Evolutionary conservation across 352 stramenopile genomes (phyloP), one percentile per base, ranked within the genome.

Genomic region (Phytophthora citrophthora): DNA sequence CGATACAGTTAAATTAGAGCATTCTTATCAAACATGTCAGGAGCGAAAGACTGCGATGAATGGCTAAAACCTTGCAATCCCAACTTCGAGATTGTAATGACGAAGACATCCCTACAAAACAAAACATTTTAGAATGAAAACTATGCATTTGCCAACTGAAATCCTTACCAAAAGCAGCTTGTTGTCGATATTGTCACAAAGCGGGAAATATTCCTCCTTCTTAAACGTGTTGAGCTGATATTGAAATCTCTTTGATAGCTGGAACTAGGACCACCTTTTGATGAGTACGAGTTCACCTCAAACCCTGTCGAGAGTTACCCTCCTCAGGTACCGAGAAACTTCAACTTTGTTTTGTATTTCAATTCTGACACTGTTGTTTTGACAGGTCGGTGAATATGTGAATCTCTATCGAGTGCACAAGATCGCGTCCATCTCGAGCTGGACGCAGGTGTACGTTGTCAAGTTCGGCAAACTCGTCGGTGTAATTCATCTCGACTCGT

Each of bases 361-460:
- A 18, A 24, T 26, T 40, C 45, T 49, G 24, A 57, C 11, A 9
- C 11, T 31, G 24, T 8, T 20, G 9, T 32, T n/a, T 24, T 55
- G 3, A 10, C 57, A 90, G 71, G 83, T 92, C 0, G 83, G 79
- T 4, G 80, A 92, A 49, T 62, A 78, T 40, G 83, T 93, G 10
- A 89, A 91, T 36, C 62, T 94, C 16, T 86, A 76, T 45, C 78
- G 75, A 12, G 78, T 94, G 13, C 85, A 93, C 71, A 88, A 90
- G 27, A 69, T 91, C 40, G 82, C 86, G 6, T 78, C 82, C n/a
- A 90, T 93, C 59, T 88, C 81, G 36, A 89, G 91, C 62, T 93
- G 84, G 86, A 92, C 84, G 11, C 83, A 94, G 45, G 82, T 94
- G 12, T 93, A 92, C 56, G 86, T 93, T 23, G 77, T 86, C 29